These are phyloP conservation scores for Pontederia crassipes DNA, from an alignment of 176 grass and related monocot species.

Conservation along the genomic window DNA sequence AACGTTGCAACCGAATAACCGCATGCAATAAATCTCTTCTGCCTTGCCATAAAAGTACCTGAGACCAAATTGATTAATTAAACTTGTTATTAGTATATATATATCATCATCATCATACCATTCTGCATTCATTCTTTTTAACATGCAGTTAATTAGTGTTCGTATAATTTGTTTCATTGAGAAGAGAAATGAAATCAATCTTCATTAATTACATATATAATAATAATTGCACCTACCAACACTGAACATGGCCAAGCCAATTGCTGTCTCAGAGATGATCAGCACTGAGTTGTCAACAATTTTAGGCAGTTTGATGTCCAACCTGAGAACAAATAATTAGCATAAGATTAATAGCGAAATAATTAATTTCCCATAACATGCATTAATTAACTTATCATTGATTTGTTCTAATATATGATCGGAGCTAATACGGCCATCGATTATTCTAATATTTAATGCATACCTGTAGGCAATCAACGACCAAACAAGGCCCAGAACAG, in stretches of 20 bases:
- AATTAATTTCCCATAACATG: no score
- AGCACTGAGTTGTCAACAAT: not conserved
- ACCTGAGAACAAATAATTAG: not conserved
- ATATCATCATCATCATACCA: not conserved
- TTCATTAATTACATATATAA: not conserved
- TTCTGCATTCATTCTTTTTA: not conserved
- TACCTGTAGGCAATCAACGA: no score
- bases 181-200: not conserved
- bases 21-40: not conserved
- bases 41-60: slow-evolving; percentile 2
- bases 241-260: not conserved
- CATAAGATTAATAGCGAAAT: not conserved
- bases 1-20: not conserved
- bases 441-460: no score
- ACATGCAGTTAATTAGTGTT: no score
- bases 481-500: no score
- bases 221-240: not conserved
- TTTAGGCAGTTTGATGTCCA: not conserved
- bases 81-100: not conserved
- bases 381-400: no score
- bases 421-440: no score
- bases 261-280: not conserved
- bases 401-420: no score
- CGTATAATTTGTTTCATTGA: no score
- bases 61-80: not conserved